Percentiles rank a stretch among this genome's conserved stretches.
These are phyloP conservation scores for Scleromitrula shiraiana DNA, from an alignment of 2,329 filamentous ascomycete genomes.

Conservation along the genomic window DNA sequence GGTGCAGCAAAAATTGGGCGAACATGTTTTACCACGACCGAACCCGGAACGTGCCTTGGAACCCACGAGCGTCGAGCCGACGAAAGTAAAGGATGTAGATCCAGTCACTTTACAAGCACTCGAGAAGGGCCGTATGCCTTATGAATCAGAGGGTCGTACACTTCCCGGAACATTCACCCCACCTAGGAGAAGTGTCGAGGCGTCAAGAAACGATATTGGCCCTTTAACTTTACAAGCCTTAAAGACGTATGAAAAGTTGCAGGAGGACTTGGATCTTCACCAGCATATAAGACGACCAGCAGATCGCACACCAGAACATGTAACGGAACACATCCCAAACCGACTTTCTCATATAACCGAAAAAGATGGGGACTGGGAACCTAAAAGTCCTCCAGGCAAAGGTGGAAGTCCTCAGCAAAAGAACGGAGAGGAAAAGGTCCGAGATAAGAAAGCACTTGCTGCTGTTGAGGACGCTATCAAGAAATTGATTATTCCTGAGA, in stretches of 20 bases:
- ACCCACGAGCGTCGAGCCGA: background rate
- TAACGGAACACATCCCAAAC: slow-evolving; percentile 3
- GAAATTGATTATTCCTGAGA: slow-evolving; percentile 6
- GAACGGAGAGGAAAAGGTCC: slow-evolving; percentile 4
- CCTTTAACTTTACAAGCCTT: slow-evolving; percentile 8
- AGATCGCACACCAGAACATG: background rate
- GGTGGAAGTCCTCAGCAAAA: slow-evolving; percentile 4
- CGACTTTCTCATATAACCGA: slow-evolving; percentile 7
- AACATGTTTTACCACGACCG: slow-evolving; percentile 1
- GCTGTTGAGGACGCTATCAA: slow-evolving; percentile 9
- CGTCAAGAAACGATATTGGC: background rate
- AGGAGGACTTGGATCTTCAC: slow-evolving; percentile 1
- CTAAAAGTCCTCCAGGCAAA: slow-evolving; percentile 3
- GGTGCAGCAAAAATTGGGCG: slow-evolving; percentile 6
- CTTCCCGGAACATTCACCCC: background rate
- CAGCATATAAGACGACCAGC: slow-evolving; percentile 2
- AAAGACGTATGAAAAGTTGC: slow-evolving; percentile 3
- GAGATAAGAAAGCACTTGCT: slow-evolving; percentile 8
- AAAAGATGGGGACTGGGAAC: slow-evolving; percentile 8
- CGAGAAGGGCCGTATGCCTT: background rate
- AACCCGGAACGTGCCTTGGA: background rate
- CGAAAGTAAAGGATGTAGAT: background rate
- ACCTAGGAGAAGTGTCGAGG: slow-evolving; percentile 5
- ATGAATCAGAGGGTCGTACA: background rate
- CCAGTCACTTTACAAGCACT: background rate